phyloP scores from a whole-genome alignment of 768 basidiomycete genomes.

The Calocera cornea region DNA sequence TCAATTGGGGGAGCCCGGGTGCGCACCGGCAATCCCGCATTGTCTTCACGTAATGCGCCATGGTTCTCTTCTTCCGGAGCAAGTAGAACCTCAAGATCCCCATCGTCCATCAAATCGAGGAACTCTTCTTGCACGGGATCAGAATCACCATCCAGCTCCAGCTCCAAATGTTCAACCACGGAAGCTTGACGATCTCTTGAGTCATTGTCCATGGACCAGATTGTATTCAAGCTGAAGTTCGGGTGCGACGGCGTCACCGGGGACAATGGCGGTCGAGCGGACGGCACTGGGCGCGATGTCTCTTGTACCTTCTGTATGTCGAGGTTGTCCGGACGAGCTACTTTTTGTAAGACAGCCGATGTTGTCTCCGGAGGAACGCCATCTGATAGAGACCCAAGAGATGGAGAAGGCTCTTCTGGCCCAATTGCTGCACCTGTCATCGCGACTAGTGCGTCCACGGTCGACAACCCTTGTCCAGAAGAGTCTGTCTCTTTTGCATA shows the following conservation, averaged over 20 bases:
- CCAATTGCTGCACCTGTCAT: too few species aligned
- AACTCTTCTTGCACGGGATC: background rate
- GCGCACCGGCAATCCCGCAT: background rate
- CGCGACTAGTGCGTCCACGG: too few species aligned
- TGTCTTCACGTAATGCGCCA: background rate
- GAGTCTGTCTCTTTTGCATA: too few species aligned
- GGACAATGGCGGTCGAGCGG: background rate
- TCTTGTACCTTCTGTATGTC: background rate
- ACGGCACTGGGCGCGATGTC: background rate
- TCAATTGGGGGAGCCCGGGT: constrained; percentile 27
- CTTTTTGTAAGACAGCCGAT: background rate
- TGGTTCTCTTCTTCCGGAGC: background rate
- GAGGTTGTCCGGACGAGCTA: background rate
- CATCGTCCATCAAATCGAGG: background rate
- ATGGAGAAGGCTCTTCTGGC: too few species aligned
- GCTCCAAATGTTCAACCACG: background rate
- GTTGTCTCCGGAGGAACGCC: too few species aligned
- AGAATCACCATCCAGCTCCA: background rate
- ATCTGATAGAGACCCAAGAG: too few species aligned
- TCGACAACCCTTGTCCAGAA: too few species aligned
- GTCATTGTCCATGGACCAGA: background rate
- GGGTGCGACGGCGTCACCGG: background rate
- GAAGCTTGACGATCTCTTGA: background rate
- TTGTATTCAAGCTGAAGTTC: background rate
- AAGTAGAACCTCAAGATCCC: background rate